These are phyloP conservation scores for Crithidia expoeki DNA, from an alignment of 208 protist species.

Conservation along the genomic window DNA sequence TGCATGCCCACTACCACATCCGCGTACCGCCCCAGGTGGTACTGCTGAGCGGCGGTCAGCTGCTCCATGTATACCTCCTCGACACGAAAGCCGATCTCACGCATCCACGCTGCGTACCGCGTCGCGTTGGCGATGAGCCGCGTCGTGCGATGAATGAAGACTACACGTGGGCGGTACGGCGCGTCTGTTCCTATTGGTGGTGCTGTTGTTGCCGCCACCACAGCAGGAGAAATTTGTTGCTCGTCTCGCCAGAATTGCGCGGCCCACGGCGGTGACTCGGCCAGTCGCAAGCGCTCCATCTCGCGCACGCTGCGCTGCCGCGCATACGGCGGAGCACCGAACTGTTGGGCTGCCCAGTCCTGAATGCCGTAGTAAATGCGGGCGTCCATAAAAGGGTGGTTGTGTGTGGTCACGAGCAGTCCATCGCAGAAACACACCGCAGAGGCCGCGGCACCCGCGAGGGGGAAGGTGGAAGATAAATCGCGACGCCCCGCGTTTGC, in stretches of 20 bases:
- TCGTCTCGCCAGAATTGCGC: slow-evolving; percentile 17
- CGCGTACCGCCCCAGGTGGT: slow-evolving; percentile 48
- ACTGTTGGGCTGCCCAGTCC: slow-evolving; percentile 33
- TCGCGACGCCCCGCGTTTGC: neutral
- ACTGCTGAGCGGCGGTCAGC: slow-evolving; percentile 45
- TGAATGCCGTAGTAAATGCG: slow-evolving; percentile 26
- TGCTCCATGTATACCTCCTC: slow-evolving; percentile 44
- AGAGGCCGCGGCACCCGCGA: neutral
- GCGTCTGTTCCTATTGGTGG: neutral
- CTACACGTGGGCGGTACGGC: slow-evolving; percentile 32
- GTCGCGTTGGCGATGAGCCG: slow-evolving; percentile 40
- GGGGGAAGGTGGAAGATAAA: neutral
- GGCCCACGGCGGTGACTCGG: slow-evolving; percentile 6
- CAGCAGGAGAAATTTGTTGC: no score
- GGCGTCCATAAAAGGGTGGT: slow-evolving; percentile 20
- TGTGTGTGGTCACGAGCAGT: slow-evolving; percentile 22
- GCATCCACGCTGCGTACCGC: slow-evolving; percentile 32
- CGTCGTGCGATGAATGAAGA: slow-evolving; percentile 46
- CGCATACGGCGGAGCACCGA: slow-evolving; percentile 20
- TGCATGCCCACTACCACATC: slow-evolving; percentile 70
- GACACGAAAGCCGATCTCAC: slow-evolving; percentile 48
- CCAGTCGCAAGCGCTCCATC: slow-evolving; percentile 27
- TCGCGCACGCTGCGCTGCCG: slow-evolving; percentile 15
- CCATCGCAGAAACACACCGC: slow-evolving; percentile 38
- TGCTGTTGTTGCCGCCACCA: neutral